Base-by-base conservation (phyloP, 1,139 yeast genomes). In the Hemisphaericaspora lyxosophila region DNA sequence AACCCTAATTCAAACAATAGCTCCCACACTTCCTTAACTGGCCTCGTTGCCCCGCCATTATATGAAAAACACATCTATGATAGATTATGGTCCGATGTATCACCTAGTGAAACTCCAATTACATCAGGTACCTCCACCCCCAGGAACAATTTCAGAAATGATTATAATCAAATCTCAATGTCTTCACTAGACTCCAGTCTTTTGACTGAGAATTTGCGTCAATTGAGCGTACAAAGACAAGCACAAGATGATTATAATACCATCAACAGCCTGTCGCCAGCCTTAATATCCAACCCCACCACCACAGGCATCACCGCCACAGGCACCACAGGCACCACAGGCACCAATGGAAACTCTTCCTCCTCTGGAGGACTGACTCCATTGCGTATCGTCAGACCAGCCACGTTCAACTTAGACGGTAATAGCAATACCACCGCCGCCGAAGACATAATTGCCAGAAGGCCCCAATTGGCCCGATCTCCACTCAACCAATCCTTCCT, bases 31-130 rank as follows among this genome's bases (percentile, higher is more conserved):
- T 63, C 71, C 8, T 62, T 69, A 43, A 65, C 67, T 8, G 77
- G 75, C 0, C 61, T 78, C 30, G 71, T 81, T 60, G 96, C 97
- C 0, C 97, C 97, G 3, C 98, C 98, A 20, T 74, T 85, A 45
- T 92, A 92, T 55, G 89, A 82, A 46, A 80, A 75, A 44, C 96
- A 88, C 57, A 78, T 89, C 26, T 89, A 86, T 59, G 98, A 92
- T 60, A 67, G 89, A 40, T 64, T 92, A 27, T 90, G 90, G 90
- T 71, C 76, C 26, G 95, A 85, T 40, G 69, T 81, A 4, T 73
- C 82, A 2, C 76, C 82, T 0, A 49, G 67, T 7, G 83, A 79
- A 24, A 71, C 85, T 1, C 86, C 88, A 2, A 43, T 62, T 2
- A 59, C 61, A 6, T 75, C 82, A 8, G 86, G 84, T 1, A 50